phyloP scores from a whole-genome alignment of 2,329 filamentous ascomycete genomes.

The Dothistroma septosporum region DNA sequence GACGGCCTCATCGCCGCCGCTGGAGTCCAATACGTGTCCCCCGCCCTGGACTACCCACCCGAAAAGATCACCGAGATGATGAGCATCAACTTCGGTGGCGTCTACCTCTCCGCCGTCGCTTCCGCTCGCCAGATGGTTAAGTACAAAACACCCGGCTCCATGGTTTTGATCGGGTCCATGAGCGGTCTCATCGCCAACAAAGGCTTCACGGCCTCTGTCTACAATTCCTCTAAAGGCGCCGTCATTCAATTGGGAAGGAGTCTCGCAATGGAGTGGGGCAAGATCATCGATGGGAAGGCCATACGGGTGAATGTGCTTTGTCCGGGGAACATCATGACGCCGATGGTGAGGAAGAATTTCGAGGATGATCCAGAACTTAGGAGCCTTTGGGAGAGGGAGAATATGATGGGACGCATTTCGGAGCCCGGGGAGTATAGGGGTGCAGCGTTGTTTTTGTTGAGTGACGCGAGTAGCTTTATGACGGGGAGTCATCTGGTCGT shows the following conservation, averaged over 20 bases:
- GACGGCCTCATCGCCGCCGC: conserved; percentile 34
- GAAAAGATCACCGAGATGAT: conserved; percentile 26
- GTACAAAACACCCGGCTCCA: conserved; percentile 48
- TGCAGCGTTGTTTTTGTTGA: conserved; percentile 32
- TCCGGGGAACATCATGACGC: conserved; percentile 36
- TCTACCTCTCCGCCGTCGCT: conserved; percentile 46
- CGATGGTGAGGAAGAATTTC: conserved; percentile 36
- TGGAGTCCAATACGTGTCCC: conserved; percentile 29
- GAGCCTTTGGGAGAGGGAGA: conserved; percentile 30
- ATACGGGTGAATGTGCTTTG: conserved; percentile 35
- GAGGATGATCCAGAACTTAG: conserved; percentile 28
- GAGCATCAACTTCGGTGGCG: conserved; percentile 48
- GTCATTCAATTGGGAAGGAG: conserved; percentile 18
- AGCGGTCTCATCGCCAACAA: conserved; percentile 39
- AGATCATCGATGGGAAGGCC: conserved; percentile 30
- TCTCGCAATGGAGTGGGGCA: conserved; percentile 32
- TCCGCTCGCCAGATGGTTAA: conserved; percentile 48
- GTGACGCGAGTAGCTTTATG: conserved; percentile 28
- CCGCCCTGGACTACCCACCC: conserved; percentile 35
- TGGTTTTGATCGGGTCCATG: conserved; percentile 51
- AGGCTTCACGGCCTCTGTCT: conserved; percentile 19
- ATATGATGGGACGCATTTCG: conserved; percentile 34
- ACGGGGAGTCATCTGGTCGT: conserved; percentile 29
- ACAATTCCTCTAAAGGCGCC: conserved; percentile 39
- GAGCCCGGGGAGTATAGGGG: conserved; percentile 31